Percentiles rank a stretch among this genome's conserved stretches.
These are phyloP conservation scores for Amaranthus cruentus DNA, from an alignment of 148 eudicot species.

Conservation along the genomic window DNA sequence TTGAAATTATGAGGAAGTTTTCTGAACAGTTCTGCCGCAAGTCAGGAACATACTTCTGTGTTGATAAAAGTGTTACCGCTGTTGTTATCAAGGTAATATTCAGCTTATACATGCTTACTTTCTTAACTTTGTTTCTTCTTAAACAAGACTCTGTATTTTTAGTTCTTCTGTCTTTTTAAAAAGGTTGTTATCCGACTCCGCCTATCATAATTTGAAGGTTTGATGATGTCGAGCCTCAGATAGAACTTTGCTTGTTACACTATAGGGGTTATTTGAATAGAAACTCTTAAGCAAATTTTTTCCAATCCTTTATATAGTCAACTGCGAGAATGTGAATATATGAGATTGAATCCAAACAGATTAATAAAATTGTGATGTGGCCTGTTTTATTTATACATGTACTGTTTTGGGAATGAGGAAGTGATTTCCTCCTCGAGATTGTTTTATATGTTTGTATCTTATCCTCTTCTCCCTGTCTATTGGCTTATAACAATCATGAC, in stretches of 20 bases:
- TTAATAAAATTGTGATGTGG: too few relatives aligned
- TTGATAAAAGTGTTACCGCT: slow-evolving; percentile 88
- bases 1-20: slow-evolving; percentile 93
- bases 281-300: neutral
- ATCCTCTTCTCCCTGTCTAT: too few relatives aligned
- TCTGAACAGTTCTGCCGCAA: slow-evolving; percentile 91
- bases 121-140: neutral
- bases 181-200: neutral
- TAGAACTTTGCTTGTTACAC: neutral
- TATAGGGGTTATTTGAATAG: neutral
- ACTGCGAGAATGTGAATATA: too few relatives aligned
- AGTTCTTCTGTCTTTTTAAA: neutral
- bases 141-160: too few relatives aligned
- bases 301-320: too few relatives aligned
- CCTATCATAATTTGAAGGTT: neutral
- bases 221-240: neutral
- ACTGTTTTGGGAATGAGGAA: too few relatives aligned
- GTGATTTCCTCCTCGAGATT: too few relatives aligned
- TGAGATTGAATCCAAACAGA: too few relatives aligned
- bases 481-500: too few relatives aligned
- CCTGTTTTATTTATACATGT: too few relatives aligned
- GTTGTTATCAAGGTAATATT: slow-evolving; percentile 85
- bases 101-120: neutral
- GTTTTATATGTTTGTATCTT: too few relatives aligned
- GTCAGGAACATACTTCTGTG: slow-evolving; percentile 85